phyloP scores from a whole-genome alignment of 805 yeast genomes.

The Trichomonascus vanleenenianus region DNA sequence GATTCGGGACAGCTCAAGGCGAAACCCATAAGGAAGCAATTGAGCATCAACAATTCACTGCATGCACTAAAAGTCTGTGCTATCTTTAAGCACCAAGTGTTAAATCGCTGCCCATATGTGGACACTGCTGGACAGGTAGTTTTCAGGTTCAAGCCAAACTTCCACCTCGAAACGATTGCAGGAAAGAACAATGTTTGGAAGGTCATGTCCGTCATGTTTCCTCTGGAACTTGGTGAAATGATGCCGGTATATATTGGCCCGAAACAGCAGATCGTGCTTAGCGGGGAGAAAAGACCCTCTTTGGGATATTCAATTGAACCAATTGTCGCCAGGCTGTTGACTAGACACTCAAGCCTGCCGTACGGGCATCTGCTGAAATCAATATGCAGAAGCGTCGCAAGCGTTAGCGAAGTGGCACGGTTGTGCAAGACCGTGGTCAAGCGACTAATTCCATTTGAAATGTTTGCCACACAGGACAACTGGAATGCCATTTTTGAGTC shows the following conservation, averaged over 20 bases:
- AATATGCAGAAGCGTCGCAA: neutral
- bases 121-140: conserved; percentile 3
- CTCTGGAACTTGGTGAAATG: neutral
- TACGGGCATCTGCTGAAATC: neutral
- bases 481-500: conserved; percentile 33
- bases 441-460: conserved; percentile 41
- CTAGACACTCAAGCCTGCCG: neutral
- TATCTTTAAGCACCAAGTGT: neutral
- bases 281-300: neutral
- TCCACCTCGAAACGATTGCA: neutral
- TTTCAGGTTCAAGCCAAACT: conserved; percentile 4
- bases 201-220: neutral
- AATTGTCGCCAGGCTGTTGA: neutral
- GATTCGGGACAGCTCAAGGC: neutral
- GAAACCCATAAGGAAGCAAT: neutral
- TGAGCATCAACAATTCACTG: neutral
- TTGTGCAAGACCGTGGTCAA: conserved; percentile 30
- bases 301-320: neutral
- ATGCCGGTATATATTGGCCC: neutral
- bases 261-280: neutral
- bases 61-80: neutral
- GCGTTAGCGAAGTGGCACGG: conserved; percentile 3
- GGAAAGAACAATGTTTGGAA: neutral
- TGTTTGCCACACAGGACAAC: conserved; percentile 49
- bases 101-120: neutral